These are phyloP conservation scores for Trametes meyenii DNA, from an alignment of 768 basidiomycete genomes.

Conservation along the genomic window DNA sequence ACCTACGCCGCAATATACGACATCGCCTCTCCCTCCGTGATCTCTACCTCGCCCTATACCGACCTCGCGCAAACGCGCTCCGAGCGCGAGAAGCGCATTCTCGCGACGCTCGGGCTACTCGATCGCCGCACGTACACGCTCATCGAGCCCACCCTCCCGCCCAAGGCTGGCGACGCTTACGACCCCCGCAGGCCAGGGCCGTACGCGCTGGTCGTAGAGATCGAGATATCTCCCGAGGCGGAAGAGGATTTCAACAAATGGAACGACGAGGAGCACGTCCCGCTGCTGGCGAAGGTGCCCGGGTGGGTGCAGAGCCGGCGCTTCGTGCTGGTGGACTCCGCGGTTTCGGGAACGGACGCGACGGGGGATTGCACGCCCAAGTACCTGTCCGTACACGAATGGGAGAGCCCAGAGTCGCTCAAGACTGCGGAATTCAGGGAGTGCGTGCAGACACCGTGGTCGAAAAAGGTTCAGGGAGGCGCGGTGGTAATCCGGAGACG, in stretches of 20 bases:
- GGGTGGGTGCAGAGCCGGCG: conserved; percentile 49
- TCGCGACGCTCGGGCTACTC: conserved; percentile 34
- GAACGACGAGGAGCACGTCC: conserved; percentile 35
- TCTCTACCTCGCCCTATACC: conserved; percentile 38
- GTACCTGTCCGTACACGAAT: conserved; percentile 9
- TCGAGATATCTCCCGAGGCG: conserved; percentile 28
- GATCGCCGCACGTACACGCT: conserved; percentile 40
- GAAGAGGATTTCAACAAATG: conserved; percentile 36
- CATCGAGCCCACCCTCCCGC: conserved; percentile 17
- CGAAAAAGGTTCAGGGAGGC: conserved; percentile 37
- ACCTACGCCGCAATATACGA: conserved; percentile 42
- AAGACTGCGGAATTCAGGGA: conserved; percentile 40
- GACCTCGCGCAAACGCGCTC: conserved; percentile 35
- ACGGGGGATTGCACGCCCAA: conserved; percentile 20
- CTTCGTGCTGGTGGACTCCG: conserved; percentile 36
- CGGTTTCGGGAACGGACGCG: conserved; percentile 26
- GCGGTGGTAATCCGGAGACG: conserved; percentile 39
- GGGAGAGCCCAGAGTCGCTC: conserved; percentile 32
- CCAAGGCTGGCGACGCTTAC: conserved; percentile 21
- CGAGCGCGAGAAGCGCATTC: conserved; percentile 37
- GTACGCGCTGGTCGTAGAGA: conserved; percentile 29
- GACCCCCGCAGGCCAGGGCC: conserved; percentile 30
- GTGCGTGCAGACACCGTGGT: conserved; percentile 48
- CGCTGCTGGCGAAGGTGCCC: conserved; percentile 43
- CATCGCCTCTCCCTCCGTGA: conserved; percentile 35